Percentiles rank a stretch among this genome's conserved stretches.
Evolutionary conservation across 2,329 filamentous ascomycete genomes (phyloP).

Genomic region (Xylariaceae sp.): DNA sequence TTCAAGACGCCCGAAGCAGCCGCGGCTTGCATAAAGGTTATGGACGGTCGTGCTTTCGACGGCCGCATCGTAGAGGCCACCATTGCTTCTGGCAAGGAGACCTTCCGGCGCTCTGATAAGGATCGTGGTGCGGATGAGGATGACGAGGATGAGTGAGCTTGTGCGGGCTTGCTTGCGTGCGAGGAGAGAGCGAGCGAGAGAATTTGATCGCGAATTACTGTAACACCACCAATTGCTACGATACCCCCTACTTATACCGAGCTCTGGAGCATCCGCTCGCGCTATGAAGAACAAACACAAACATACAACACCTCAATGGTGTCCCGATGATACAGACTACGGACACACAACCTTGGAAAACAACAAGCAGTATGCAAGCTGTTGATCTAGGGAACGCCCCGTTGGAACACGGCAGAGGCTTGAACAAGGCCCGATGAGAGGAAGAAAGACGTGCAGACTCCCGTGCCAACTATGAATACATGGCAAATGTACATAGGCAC

Average conservation of each 20-base stretch:
- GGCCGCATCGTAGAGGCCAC: slow-evolving; percentile 67
- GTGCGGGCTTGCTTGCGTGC: not conserved
- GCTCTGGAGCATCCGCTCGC: not conserved
- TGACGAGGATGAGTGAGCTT: slow-evolving; percentile 5
- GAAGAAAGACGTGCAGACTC: too few species aligned
- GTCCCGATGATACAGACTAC: too few species aligned
- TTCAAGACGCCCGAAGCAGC: slow-evolving; percentile 71
- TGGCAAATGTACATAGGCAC: too few species aligned
- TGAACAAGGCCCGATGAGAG: too few species aligned
- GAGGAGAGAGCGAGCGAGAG: not conserved
- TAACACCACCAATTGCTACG: slow-evolving; percentile 4
- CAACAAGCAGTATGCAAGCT: too few species aligned
- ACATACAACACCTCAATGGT: too few species aligned
- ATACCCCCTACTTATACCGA: not conserved
- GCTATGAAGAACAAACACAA: not conserved
- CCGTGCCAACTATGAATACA: too few species aligned
- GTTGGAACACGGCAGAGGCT: too few species aligned
- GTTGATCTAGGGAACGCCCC: too few species aligned
- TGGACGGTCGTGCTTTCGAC: slow-evolving; percentile 77
- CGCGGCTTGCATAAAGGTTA: slow-evolving; percentile 63
- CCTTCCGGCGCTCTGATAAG: slow-evolving; percentile 63
- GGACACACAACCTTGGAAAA: too few species aligned
- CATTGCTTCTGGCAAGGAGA: slow-evolving; percentile 64
- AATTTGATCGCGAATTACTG: not conserved
- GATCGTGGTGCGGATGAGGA: slow-evolving; percentile 35